Conservation (phyloP, 768 basidiomycete species). For the Pleurotus pulmonarius region DNA sequence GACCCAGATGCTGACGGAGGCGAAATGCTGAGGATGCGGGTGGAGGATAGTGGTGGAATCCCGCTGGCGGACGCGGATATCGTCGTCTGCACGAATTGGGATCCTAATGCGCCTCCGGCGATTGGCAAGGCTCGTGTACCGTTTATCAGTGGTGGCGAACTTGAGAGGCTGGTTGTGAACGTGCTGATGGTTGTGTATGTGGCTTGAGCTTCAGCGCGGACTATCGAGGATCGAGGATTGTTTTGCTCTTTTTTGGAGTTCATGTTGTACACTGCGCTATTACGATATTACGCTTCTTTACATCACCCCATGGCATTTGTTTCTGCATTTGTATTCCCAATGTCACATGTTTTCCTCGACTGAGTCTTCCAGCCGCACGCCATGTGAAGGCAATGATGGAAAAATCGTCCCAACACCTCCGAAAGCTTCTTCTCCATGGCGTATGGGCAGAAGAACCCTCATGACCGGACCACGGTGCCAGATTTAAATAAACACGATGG, state of each 20-base stretch:
- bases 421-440: conserved; percentile 7
- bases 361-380: too few species aligned
- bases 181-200: conserved; percentile 70
- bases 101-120: conserved; percentile 25
- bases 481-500: conserved; percentile 5
- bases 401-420: background rate
- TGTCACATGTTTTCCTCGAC: too few species aligned
- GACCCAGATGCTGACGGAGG: conserved; percentile 30
- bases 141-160: conserved; percentile 60
- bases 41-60: conserved; percentile 68
- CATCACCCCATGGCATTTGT: background rate
- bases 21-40: conserved; percentile 42
- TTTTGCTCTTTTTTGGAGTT: background rate
- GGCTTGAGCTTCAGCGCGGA: conserved; percentile 32
- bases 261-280: background rate
- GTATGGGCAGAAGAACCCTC: conserved; percentile 2
- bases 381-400: background rate
- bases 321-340: too few species aligned
- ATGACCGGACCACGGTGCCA: conserved; percentile 1
- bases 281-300: background rate
- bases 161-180: conserved; percentile 76
- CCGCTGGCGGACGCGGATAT: conserved; percentile 62
- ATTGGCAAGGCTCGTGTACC: conserved; percentile 67
- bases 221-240: too few species aligned
- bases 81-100: conserved; percentile 39